phyloP scores from a whole-genome alignment of 768 basidiomycete species.

The Xerocomellus chrysenteron region DNA sequence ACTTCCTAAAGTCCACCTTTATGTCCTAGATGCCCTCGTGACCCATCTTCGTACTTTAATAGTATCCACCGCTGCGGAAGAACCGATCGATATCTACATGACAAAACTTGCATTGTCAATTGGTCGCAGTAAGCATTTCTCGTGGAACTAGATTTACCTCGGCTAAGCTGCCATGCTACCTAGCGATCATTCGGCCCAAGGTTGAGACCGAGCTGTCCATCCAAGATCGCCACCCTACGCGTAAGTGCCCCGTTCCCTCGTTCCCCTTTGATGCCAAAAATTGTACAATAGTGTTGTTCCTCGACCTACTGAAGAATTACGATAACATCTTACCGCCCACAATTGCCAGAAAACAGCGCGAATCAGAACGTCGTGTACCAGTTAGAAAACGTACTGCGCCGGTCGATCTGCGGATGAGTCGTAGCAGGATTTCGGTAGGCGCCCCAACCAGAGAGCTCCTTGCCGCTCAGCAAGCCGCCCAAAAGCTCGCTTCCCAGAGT shows the following conservation, averaged over 20 bases:
- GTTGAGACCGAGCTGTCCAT: slow-evolving; percentile 81
- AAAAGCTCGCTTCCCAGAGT: slow-evolving; percentile 44
- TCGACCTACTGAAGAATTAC: slow-evolving; percentile 81
- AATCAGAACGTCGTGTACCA: slow-evolving; percentile 83
- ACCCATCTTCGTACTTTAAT: slow-evolving; percentile 76
- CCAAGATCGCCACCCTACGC: slow-evolving; percentile 84
- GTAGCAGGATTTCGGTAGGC: slow-evolving; percentile 71
- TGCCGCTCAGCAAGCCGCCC: slow-evolving; percentile 64
- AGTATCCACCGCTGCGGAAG: slow-evolving; percentile 64
- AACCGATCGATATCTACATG: slow-evolving; percentile 75
- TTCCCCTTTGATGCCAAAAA: background rate
- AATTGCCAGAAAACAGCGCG: slow-evolving; percentile 81
- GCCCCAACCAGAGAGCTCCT: slow-evolving; percentile 70
- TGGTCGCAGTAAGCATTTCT: slow-evolving; percentile 66
- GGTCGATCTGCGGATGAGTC: slow-evolving; percentile 84
- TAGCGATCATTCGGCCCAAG: slow-evolving; percentile 82
- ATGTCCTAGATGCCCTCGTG: slow-evolving; percentile 75
- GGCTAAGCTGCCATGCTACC: slow-evolving; percentile 1
- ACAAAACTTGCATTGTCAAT: slow-evolving; percentile 86
- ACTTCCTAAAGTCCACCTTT: slow-evolving; percentile 76
- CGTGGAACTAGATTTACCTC: background rate
- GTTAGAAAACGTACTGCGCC: slow-evolving; percentile 83
- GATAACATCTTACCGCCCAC: slow-evolving; percentile 73
- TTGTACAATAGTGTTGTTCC: slow-evolving; percentile 62
- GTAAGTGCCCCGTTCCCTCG: slow-evolving; percentile 40